Percentiles rank a stretch among this genome's conserved stretches.
Evolutionary conservation across 768 basidiomycete genomes (phyloP).

Genomic region (Baorangia bicolor): DNA sequence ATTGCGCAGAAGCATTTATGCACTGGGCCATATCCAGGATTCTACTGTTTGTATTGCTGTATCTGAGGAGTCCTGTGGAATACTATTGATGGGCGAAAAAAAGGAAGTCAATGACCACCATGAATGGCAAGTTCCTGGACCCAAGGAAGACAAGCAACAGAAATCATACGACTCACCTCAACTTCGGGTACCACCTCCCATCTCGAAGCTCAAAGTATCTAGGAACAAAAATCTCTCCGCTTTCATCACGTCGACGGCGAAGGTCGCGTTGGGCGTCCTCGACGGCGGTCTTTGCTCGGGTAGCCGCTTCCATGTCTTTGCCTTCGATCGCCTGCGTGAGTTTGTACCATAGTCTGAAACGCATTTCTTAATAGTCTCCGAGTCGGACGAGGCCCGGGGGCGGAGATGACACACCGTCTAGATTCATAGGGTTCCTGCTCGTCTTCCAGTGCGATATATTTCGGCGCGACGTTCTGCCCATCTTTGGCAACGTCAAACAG

Average conservation of each 20-base stretch:
- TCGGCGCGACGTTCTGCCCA: slow-evolving; percentile 70
- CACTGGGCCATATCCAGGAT: slow-evolving; percentile 70
- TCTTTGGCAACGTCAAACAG: slow-evolving; percentile 84
- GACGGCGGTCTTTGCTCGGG: slow-evolving; percentile 82
- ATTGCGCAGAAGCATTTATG: slow-evolving; percentile 9
- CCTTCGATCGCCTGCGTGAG: slow-evolving; percentile 82
- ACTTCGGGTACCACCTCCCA: slow-evolving; percentile 81
- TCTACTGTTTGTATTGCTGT: slow-evolving; percentile 65
- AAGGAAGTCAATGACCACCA: neutral
- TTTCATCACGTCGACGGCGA: slow-evolving; percentile 71
- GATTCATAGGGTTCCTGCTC: slow-evolving; percentile 93
- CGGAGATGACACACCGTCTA: slow-evolving; percentile 52
- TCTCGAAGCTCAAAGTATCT: slow-evolving; percentile 78
- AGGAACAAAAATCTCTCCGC: slow-evolving; percentile 64
- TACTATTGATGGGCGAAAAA: slow-evolving; percentile 38
- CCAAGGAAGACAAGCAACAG: neutral
- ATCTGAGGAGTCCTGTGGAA: slow-evolving; percentile 63
- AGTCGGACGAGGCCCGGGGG: neutral
- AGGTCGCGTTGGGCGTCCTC: slow-evolving; percentile 91
- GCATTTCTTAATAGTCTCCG: no score
- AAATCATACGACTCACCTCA: slow-evolving; percentile 50
- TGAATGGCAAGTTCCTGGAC: neutral
- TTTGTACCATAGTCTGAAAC: slow-evolving; percentile 61
- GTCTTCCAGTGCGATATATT: slow-evolving; percentile 80
- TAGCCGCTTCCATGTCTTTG: slow-evolving; percentile 95